Conservation (phyloP, 2,329 filamentous ascomycete species). For the Trichoderma lentiforme region DNA sequence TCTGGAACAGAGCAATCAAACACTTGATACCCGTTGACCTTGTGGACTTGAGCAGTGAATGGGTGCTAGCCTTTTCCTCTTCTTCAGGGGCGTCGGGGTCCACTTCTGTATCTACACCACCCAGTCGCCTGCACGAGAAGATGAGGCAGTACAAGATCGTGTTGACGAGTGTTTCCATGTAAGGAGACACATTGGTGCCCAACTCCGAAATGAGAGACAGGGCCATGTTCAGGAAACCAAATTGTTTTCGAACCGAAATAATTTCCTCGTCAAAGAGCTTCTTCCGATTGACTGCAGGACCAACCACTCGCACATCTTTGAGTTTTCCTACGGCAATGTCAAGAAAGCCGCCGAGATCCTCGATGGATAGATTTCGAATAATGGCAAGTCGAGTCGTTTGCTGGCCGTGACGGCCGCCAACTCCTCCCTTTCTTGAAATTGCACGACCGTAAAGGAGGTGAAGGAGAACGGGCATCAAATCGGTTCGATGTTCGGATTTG, state of each 20-base stretch:
- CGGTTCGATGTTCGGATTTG: conserved; percentile 65
- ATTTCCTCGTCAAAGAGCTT: conserved; percentile 56
- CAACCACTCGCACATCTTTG: conserved; percentile 56
- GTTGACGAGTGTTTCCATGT: conserved; percentile 66
- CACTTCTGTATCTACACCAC: conserved; percentile 32
- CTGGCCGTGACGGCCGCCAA: conserved; percentile 75
- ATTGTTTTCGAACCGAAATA: conserved; percentile 71
- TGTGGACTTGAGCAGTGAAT: conserved; percentile 62
- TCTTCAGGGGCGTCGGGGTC: conserved; percentile 39
- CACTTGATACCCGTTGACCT: conserved; percentile 78
- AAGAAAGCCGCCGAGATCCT: conserved; percentile 77
- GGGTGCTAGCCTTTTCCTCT: conserved; percentile 42
- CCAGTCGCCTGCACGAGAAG: conserved; percentile 60
- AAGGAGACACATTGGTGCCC: conserved; percentile 67
- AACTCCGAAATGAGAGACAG: conserved; percentile 82
- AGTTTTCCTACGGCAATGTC: conserved; percentile 75
- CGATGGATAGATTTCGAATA: conserved; percentile 69
- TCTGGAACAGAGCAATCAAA: conserved; percentile 72
- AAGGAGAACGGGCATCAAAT: conserved; percentile 81
- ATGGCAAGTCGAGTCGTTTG: conserved; percentile 78
- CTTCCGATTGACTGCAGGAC: conserved; percentile 46
- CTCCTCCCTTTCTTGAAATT: conserved; percentile 74
- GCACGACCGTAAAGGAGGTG: conserved; percentile 85
- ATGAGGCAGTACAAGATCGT: conserved; percentile 79
- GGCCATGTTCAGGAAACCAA: conserved; percentile 89